Evolutionary conservation across 805 yeast species (phyloP), one percentile per base, ranked within the genome.

Genomic region (Candida coquimbonensis): DNA sequence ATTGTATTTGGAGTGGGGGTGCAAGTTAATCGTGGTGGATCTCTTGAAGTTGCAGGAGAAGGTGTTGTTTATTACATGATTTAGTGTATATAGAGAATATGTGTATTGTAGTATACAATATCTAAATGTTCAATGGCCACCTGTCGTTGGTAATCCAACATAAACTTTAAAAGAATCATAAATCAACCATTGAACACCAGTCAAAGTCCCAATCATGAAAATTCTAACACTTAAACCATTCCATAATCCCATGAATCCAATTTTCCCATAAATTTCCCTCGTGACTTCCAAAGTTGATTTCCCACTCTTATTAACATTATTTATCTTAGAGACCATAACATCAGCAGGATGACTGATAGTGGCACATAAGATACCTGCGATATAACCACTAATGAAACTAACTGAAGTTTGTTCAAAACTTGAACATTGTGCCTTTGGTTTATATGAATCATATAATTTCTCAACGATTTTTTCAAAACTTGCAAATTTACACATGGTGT

Each of bases 321-420:
- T 90, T 59, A 93, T 80, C 75, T 89, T 87, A 41, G 96, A 86
- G 25, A 91, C 98, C 96, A 93, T 83, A 32, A 91, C 97, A 67
- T 91, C 99, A n/a, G 98, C 98, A 19, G 99, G 99, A 66, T 93
- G 97, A 26, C 97, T 90, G 16, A 90, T 93, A 43, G 85, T 70
- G 8, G 99, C 98, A 73, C 97, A 91, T 71, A 90, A 79, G 46
- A 93, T 82, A 81, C 98, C 99, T 11, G 98, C 99, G 62, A 91
- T 78, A 70, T 91, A 91, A 64, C 99, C 98, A 66, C 96, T 96
- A 40, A 81, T 72, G 71, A 91, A 93, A 24, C 96, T 87, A 36
- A 93, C 96, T 43, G 96, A 95, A 21, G 96, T 91, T 68, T 93
- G 97, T 60, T 83, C 83, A 38, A 81, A 54, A 38, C 81, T 66